Evolutionary conservation across 495 filamentous ascomycete genomes (phyloP), one percentile per base, ranked within the genome.

Genomic region (Bryoglossum gracile): DNA sequence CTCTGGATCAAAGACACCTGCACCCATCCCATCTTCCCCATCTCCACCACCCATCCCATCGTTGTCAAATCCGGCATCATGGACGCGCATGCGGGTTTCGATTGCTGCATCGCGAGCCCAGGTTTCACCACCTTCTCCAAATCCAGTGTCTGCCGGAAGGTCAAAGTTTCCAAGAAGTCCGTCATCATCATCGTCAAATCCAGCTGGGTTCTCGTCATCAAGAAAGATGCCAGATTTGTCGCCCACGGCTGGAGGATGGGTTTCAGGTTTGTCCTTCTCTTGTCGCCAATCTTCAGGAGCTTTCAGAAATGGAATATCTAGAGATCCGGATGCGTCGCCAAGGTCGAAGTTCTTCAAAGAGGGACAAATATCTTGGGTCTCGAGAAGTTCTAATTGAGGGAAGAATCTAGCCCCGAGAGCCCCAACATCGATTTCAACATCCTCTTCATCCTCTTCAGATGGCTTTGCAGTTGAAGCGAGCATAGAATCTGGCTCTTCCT

Each of bases 301-400:
- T 61, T 89, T 91, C 26, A 97, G 73, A 60, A 97, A 94, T 2
- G 94, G 89, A 25, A 97, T 86, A 60, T 97, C 86, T 26, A 94
- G 64, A 9, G 85, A 83, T n/a, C 83, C 85, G 16, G 82, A 82
- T 2, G 84, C 77, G 62, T 92, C 83, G 16, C 91, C 91, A 2
- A 99, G 74, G 54, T 95, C 87, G 52, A 95, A 87, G 17, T 80
- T 87, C 66, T 96, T 95, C 32, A 99, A 69, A 0, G 92, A 96
- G 0, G 90, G 91, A 60, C 92, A 99, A 36, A 99, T 83, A 66
- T 96, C 89, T 68, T 95, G 86, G 47, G 79, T 75, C 41, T 91
- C 88, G 13, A 99, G 67, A 32, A 62, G 69, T 46, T 73, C 65
- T 18, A 99, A 72, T 55, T 95, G 80, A 0, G 89, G 89, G 65